Conservation (phyloP, 495 filamentous ascomycete genomes). For the Penicillium flavigenum region DNA sequence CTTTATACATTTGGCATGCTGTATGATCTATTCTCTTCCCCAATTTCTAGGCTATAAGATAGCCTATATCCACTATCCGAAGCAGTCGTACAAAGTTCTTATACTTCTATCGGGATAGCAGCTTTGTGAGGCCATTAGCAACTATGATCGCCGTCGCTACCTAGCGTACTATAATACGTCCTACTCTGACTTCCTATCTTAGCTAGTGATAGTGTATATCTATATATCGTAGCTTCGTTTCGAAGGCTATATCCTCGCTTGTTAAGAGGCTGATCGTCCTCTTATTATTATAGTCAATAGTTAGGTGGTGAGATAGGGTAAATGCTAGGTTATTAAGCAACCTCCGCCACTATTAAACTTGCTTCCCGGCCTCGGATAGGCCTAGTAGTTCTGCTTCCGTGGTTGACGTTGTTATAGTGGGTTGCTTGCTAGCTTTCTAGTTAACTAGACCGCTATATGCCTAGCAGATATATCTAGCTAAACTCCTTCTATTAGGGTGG, state of each 20-base stretch:
- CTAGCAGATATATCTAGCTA: slow-evolving; percentile 19
- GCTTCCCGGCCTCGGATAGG: no score
- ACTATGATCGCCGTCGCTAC: slow-evolving; percentile 12
- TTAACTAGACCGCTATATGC: slow-evolving; percentile 23
- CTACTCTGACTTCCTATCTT: slow-evolving; percentile 10
- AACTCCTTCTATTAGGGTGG: slow-evolving; percentile 17
- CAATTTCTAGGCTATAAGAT: neutral
- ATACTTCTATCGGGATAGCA: neutral
- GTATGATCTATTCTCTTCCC: neutral
- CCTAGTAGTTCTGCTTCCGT: slow-evolving; percentile 23
- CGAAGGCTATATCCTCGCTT: neutral
- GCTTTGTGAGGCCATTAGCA: slow-evolving; percentile 19
- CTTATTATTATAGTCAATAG: slow-evolving; percentile 3
- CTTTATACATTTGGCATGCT: neutral
- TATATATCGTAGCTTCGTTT: slow-evolving; percentile 20
- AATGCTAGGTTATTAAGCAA: neutral
- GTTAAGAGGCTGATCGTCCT: slow-evolving; percentile 1
- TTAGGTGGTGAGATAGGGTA: neutral
- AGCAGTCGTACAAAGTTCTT: slow-evolving; percentile 5
- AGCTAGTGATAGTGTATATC: slow-evolving; percentile 23
- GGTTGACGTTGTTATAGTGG: slow-evolving; percentile 21
- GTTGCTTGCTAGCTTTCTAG: slow-evolving; percentile 24
- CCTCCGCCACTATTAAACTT: no score
- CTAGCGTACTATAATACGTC: slow-evolving; percentile 3
- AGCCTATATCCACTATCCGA: slow-evolving; percentile 2